These are phyloP conservation scores for Cladochytrium replicatum DNA, from an alignment of 192 early-diverging fungal species.

Conservation along the genomic window DNA sequence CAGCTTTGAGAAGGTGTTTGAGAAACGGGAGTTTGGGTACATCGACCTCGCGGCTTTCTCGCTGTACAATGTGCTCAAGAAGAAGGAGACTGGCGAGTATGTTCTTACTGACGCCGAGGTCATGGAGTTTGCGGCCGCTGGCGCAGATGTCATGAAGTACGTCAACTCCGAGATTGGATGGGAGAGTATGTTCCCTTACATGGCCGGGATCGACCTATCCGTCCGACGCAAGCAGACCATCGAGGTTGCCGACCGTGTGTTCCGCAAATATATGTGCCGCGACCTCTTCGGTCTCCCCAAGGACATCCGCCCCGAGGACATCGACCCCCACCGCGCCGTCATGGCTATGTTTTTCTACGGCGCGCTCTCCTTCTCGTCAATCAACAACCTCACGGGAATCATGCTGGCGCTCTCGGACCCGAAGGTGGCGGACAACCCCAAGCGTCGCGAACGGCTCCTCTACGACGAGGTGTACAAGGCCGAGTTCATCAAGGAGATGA, in stretches of 20 bases:
- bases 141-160: slow-evolving; percentile 1
- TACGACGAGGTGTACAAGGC: not conserved
- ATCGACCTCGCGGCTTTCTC: not conserved
- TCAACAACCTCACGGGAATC: slow-evolving; percentile 1
- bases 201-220: slow-evolving; percentile 1
- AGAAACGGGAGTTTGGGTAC: not conserved
- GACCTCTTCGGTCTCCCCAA: not conserved
- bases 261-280: not conserved
- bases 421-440: not conserved
- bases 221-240: not conserved
- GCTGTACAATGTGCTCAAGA: not conserved
- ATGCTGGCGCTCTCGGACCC: not conserved
- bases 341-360: slow-evolving; percentile 1
- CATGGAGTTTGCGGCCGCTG: not conserved
- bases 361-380: not conserved
- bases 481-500: slow-evolving; percentile 1
- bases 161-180: slow-evolving; percentile 1
- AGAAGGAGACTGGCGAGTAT: not conserved
- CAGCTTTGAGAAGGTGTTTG: not conserved
- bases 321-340: not conserved
- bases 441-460: not conserved
- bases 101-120: not conserved
- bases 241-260: not conserved
- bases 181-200: slow-evolving; percentile 1
- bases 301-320: not conserved